Evolutionary conservation across 441 rosid genomes (phyloP).

Genomic region (Lepidium campestre): DNA sequence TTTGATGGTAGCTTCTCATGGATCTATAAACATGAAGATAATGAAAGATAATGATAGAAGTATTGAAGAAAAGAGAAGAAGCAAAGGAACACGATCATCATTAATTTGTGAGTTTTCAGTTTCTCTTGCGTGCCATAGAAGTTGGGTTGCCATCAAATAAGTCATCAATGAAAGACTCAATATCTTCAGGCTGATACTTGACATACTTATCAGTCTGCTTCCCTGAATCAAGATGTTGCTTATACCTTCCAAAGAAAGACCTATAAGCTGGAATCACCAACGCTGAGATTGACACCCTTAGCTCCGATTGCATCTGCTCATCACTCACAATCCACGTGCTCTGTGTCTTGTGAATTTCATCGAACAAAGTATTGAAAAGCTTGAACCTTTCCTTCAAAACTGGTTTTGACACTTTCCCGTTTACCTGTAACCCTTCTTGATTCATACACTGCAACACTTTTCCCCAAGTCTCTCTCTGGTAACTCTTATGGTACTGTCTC

Average conservation of each 20-base stretch:
- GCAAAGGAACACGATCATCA: not conserved
- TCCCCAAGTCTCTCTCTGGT: constrained; percentile 84
- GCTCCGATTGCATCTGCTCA: constrained; percentile 84
- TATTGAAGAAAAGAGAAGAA: not conserved
- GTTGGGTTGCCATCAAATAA: constrained; percentile 67
- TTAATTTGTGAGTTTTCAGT: constrained; percentile 1
- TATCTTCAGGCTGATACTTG: constrained; percentile 83
- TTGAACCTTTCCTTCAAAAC: constrained; percentile 77
- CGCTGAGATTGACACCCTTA: constrained; percentile 68
- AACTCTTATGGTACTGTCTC: constrained; percentile 63
- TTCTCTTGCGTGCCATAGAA: constrained; percentile 46
- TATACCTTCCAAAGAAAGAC: constrained; percentile 74
- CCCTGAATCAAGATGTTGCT: constrained; percentile 48
- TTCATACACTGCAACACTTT: constrained; percentile 52
- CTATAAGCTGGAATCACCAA: constrained; percentile 87
- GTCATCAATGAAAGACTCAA: constrained; percentile 65
- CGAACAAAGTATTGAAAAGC: constrained; percentile 62
- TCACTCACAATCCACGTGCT: constrained; percentile 83
- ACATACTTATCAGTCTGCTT: constrained; percentile 72
- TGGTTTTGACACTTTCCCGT: constrained; percentile 65
- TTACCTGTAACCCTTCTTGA: constrained; percentile 61
- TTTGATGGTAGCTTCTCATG: constrained; percentile 15
- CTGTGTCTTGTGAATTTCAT: constrained; percentile 83
- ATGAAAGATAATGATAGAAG: constrained; percentile 9
- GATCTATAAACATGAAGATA: constrained; percentile 24